phyloP scores from a whole-genome alignment of 331 rosid genomes.

The Dryas integrifolia region DNA sequence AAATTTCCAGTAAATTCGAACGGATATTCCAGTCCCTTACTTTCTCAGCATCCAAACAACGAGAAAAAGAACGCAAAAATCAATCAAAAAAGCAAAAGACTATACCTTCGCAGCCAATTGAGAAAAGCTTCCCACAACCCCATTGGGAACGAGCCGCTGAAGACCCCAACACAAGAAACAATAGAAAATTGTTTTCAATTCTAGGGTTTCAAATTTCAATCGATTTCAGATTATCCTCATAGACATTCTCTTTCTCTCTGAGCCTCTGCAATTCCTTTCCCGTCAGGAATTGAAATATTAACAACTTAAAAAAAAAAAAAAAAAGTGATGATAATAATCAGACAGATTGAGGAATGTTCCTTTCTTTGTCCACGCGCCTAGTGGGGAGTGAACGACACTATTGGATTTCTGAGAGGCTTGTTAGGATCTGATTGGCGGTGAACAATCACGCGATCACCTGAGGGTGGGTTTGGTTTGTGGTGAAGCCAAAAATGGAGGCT shows the following conservation, averaged over 20 bases:
- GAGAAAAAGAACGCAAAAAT: neutral
- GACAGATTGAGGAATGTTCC: neutral
- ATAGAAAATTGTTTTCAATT: neutral
- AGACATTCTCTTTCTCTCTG: neutral
- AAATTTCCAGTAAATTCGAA: neutral
- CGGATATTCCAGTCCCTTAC: neutral
- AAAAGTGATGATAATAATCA: neutral
- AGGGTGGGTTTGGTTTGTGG: neutral
- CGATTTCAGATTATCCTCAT: neutral
- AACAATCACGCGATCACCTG: neutral
- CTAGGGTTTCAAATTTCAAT: neutral
- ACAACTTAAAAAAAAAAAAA: neutral
- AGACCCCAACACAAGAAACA: neutral
- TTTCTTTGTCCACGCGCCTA: neutral
- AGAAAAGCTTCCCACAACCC: constrained; percentile 55
- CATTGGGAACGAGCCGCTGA: constrained; percentile 24
- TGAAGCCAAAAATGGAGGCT: neutral
- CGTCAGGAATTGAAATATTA: neutral
- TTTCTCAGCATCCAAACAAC: constrained; percentile 19
- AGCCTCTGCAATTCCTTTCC: constrained; percentile 8
- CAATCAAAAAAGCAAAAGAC: neutral
- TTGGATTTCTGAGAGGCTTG: neutral
- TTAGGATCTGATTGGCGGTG: neutral
- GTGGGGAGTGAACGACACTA: neutral
- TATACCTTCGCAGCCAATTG: constrained; percentile 56